Conservation (phyloP, 345 rosid species). For the Odontarrhena argentea region DNA sequence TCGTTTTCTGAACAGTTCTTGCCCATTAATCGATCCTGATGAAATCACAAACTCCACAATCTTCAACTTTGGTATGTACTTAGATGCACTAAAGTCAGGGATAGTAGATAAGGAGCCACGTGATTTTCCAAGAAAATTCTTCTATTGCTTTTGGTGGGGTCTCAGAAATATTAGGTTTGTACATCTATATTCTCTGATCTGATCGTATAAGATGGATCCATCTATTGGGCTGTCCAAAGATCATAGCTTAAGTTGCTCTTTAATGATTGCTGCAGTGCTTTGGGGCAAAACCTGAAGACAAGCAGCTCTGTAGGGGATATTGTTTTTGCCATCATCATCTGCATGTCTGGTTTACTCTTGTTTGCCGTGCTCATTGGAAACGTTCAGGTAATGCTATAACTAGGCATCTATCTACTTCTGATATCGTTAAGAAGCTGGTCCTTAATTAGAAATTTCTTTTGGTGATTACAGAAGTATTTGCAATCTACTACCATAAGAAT, state of each 20-base stretch:
- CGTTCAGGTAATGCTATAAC: constrained; percentile 49
- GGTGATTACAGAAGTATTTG: constrained; percentile 34
- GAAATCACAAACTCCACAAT: constrained; percentile 18
- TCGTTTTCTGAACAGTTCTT: constrained; percentile 11
- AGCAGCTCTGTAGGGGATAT: constrained; percentile 45
- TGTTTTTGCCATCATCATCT: constrained; percentile 46
- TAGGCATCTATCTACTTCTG: neutral
- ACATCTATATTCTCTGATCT: neutral
- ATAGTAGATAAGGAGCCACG: constrained; percentile 2
- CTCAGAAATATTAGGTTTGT: constrained; percentile 30
- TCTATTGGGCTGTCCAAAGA: neutral
- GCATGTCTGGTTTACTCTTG: constrained; percentile 49
- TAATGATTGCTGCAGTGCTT: constrained; percentile 39
- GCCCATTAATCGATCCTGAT: constrained; percentile 30
- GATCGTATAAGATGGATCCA: too few species aligned
- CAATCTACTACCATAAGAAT: constrained; percentile 27
- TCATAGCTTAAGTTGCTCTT: neutral
- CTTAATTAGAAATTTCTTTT: neutral
- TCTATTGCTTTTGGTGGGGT: constrained; percentile 43
- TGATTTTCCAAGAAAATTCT: constrained; percentile 25
- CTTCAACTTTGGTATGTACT: constrained; percentile 41
- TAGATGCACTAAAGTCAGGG: constrained; percentile 30
- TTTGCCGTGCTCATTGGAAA: constrained; percentile 54
- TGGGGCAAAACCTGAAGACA: constrained; percentile 52
- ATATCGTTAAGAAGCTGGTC: neutral